A percentile compares a stretch with the other conserved stretches of the same genome.
Evolutionary conservation across 495 filamentous ascomycete species (phyloP).

Genomic region (Staphylotrichum tortipilum): DNA sequence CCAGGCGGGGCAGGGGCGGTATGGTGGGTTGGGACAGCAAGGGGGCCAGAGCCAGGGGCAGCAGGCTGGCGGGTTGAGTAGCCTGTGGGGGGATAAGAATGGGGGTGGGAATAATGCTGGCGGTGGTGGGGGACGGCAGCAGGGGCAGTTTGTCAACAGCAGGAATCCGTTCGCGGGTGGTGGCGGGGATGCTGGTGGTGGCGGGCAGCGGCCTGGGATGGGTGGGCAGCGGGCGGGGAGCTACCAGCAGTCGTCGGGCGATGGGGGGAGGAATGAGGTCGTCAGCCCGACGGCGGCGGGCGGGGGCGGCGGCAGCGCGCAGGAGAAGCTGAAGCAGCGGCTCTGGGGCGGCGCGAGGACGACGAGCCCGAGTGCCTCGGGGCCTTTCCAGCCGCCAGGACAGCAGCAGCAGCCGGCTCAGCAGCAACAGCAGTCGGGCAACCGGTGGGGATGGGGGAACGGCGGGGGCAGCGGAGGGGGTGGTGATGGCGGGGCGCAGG

Average conservation of each 20-base stretch:
- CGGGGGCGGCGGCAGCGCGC: slow-evolving; percentile 29
- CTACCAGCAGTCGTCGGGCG: slow-evolving; percentile 53
- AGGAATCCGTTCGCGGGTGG: slow-evolving; percentile 13
- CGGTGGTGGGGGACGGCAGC: slow-evolving; percentile 11
- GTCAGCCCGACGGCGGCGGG: slow-evolving; percentile 24
- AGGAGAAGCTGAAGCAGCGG: slow-evolving; percentile 43
- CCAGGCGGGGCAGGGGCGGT: slow-evolving; percentile 38
- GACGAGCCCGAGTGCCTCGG: slow-evolving; percentile 28
- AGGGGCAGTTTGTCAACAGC: slow-evolving; percentile 14
- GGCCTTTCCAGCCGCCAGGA: slow-evolving; percentile 34
- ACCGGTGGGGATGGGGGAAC: slow-evolving; percentile 19
- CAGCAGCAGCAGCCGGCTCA: slow-evolving; percentile 10
- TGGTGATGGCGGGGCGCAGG: slow-evolving; percentile 27
- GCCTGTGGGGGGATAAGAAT: slow-evolving; percentile 84
- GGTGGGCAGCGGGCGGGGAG: slow-evolving; percentile 63
- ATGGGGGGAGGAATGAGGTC: slow-evolving; percentile 13
- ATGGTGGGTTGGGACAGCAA: slow-evolving; percentile 39
- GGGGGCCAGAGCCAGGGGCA: slow-evolving; percentile 27
- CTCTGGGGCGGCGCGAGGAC: slow-evolving; percentile 40
- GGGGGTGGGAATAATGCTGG: slow-evolving; percentile 36
- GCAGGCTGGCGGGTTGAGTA: slow-evolving; percentile 42
- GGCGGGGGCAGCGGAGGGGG: slow-evolving; percentile 20
- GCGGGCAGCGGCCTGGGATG: slow-evolving; percentile 4
- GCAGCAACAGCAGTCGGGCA: slow-evolving; percentile 10
- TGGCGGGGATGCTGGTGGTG: neutral